Percentiles rank a stretch among this genome's conserved stretches.
Conservation (phyloP, 2,329 filamentous ascomycete species). For the Diaporthe humulicola region DNA sequence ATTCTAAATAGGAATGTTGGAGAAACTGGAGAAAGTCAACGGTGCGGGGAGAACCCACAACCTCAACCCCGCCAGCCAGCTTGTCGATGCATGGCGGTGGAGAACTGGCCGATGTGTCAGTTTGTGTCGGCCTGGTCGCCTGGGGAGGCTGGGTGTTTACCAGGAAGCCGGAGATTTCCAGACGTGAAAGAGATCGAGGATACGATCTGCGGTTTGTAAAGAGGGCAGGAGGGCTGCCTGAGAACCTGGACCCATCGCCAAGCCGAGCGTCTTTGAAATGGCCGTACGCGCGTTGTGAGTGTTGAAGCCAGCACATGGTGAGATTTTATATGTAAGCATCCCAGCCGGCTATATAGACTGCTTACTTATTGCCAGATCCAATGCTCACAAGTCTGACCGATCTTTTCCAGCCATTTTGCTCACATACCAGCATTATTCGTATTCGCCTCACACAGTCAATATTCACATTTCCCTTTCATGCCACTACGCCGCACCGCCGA, state of each 20-base stretch:
- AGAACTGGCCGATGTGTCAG: background rate
- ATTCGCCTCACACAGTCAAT: background rate
- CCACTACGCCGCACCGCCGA: background rate
- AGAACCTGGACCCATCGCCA: background rate
- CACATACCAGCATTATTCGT: background rate
- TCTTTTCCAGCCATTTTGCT: background rate
- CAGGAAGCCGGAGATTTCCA: background rate
- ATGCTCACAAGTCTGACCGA: background rate
- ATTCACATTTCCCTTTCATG: background rate
- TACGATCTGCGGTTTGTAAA: background rate
- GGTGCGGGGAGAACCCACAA: constrained; percentile 3
- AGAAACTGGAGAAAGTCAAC: background rate
- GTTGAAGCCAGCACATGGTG: background rate
- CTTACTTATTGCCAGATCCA: background rate
- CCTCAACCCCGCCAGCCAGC: background rate
- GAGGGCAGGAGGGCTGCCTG: no score
- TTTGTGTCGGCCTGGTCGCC: background rate
- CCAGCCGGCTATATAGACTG: no score
- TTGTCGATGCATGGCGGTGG: background rate
- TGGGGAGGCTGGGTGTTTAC: background rate
- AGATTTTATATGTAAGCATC: background rate
- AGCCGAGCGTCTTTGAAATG: background rate
- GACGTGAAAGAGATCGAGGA: background rate
- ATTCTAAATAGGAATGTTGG: background rate
- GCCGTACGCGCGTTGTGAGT: background rate